Percentiles rank a stretch among this genome's conserved stretches.
Evolutionary conservation across 768 basidiomycete genomes (phyloP).

Genomic region (Suillus luteus): DNA sequence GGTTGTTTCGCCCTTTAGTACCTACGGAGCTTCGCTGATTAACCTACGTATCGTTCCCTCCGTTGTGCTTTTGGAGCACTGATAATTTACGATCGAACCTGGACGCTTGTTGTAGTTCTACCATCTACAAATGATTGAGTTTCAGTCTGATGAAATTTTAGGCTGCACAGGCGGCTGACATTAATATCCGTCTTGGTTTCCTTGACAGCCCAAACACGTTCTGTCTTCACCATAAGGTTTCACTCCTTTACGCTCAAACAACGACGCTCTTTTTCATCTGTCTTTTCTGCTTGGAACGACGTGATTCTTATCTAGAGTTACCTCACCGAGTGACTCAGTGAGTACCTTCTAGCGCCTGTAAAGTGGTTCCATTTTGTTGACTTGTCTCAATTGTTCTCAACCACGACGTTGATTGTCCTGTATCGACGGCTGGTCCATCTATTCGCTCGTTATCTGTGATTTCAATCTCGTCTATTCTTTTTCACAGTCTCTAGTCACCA

Average conservation of each 20-base stretch:
- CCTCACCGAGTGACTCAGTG: slow-evolving; percentile 2
- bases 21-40: slow-evolving; percentile 10
- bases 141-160: background rate
- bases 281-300: slow-evolving; percentile 1
- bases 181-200: slow-evolving; percentile 2
- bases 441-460: background rate
- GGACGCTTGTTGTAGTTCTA: slow-evolving; percentile 5
- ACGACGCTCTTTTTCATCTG: slow-evolving; percentile 5
- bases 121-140: background rate
- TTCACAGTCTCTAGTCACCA: background rate
- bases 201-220: background rate
- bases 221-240: background rate
- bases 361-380: slow-evolving; percentile 5
- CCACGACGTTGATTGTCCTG: background rate
- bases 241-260: background rate
- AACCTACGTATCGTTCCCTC: slow-evolving; percentile 4
- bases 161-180: background rate
- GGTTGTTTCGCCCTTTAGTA: background rate
- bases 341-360: slow-evolving; percentile 3
- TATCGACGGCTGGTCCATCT: slow-evolving; percentile 5
- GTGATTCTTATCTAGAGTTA: background rate
- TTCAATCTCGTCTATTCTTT: background rate
- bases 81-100: background rate
- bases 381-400: slow-evolving; percentile 4
- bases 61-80: background rate